Percentiles rank a stretch among this genome's conserved stretches.
Conservation (phyloP, 2,329 filamentous ascomycete genomes). For the Sporothrix globosa region DNA sequence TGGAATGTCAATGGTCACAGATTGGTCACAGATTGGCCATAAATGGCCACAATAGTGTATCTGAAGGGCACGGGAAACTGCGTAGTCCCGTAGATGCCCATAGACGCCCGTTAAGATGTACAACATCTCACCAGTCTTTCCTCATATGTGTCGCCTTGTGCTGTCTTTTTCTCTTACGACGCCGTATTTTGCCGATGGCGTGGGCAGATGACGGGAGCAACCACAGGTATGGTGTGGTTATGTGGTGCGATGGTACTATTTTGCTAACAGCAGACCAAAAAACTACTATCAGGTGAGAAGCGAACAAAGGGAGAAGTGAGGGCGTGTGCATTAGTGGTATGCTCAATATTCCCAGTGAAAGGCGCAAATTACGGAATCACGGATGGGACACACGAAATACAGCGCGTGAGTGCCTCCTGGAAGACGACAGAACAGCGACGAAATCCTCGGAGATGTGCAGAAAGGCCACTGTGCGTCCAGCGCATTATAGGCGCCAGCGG, state of each 20-base stretch:
- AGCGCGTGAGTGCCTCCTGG: background rate
- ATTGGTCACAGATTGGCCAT: background rate
- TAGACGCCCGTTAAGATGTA: background rate
- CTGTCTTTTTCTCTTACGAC: background rate
- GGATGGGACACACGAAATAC: slow-evolving; percentile 22
- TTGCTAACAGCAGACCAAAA: background rate
- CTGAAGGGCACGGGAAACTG: slow-evolving; percentile 4
- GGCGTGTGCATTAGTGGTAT: background rate
- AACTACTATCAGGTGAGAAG: background rate
- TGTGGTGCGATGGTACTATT: slow-evolving; percentile 26
- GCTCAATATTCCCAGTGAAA: background rate
- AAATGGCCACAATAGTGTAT: background rate
- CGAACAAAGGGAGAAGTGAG: background rate
- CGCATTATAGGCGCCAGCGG: background rate
- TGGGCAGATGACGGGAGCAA: slow-evolving; percentile 30
- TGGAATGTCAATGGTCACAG: slow-evolving; percentile 6
- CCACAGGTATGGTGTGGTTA: slow-evolving; percentile 30
- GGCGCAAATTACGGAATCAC: slow-evolving; percentile 15
- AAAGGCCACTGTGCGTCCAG: background rate
- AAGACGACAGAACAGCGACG: slow-evolving; percentile 19
- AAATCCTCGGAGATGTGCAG: background rate
- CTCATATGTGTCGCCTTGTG: background rate
- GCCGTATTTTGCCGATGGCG: slow-evolving; percentile 22
- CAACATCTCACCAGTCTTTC: background rate
- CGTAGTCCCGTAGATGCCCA: slow-evolving; percentile 7